Base-by-base conservation (phyloP, 768 basidiomycete genomes). In the Lentinula sp. region DNA sequence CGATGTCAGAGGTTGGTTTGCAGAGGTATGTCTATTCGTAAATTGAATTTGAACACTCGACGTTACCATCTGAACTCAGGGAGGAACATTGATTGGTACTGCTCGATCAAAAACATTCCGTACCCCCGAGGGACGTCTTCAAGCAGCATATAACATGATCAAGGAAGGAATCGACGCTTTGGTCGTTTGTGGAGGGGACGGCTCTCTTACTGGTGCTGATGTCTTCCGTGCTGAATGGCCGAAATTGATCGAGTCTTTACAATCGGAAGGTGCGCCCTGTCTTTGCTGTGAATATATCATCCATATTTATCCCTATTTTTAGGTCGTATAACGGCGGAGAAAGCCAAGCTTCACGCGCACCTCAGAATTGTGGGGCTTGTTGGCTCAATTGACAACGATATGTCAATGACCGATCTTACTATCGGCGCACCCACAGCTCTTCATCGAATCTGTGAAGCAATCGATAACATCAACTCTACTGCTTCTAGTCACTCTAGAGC, bases 331-430 rank as follows among this genome's bases (percentile, higher is more conserved):
- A 85, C 87, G 1, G 78, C 84, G 31, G 85, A 84, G 39, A 90
- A 97, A 68, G 80, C 81, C 37, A 70, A 79, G n/a, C 75, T 76
- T 13, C 88, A 95, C 67, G 79, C 85, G 23, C 91, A 98, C 68
- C 87, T 99, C 64, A 91, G 85, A 73, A 97, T 99, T 66, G 96
- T 96, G 63, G 97, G 97, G n/a, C 85, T 99, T 45, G 97, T 98
- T 62, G 97, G 97, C 39, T 96, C 94, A 4, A 98, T 99, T 70
- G 97, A 99, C 75, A 99, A 99, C 69, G 97, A 98, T 71, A 98
- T 99, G 95, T 90, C 91, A 15, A 81, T 96, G 84, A 98, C 97
- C 18, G 95, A 98, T 73, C 74, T 97, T 69, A 99, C 97, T 6
- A 98, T 98, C 69, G 97, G 96, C 52, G 96, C 95, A 1, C 87